Evolutionary conservation across 257 asterid genomes (phyloP).

Genomic region (Penstemon eatonii): DNA sequence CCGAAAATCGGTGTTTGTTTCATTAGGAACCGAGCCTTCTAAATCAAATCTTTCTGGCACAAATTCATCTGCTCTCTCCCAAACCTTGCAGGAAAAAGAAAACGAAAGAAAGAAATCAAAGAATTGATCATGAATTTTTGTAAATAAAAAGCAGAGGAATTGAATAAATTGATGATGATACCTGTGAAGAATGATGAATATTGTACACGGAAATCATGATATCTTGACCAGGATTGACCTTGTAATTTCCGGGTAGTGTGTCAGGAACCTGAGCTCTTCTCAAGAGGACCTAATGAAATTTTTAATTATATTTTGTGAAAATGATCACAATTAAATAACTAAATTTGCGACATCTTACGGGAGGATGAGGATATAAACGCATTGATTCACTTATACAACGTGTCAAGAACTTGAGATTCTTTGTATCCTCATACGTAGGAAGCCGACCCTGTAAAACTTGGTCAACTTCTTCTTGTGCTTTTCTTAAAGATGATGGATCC

Average conservation of each 20-base stretch:
- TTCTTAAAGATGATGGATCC: constrained; percentile 64
- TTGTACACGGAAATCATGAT: constrained; percentile 96
- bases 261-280: constrained; percentile 90
- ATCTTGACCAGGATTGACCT: constrained; percentile 92
- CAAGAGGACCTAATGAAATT: constrained; percentile 58
- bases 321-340: constrained; percentile 13
- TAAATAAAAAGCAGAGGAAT: neutral
- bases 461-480: constrained; percentile 92
- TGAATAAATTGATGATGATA: constrained; percentile 22
- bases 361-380: constrained; percentile 98
- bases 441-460: constrained; percentile 72
- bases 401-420: constrained; percentile 82
- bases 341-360: constrained; percentile 51
- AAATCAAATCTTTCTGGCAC: constrained; percentile 77
- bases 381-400: constrained; percentile 87
- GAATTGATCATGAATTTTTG: neutral
- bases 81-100: constrained; percentile 46
- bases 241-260: constrained; percentile 83
- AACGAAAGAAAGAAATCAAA: neutral
- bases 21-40: constrained; percentile 80
- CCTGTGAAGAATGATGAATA: constrained; percentile 86
- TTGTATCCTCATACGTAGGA: constrained; percentile 80
- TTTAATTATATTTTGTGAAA: constrained; percentile 12
- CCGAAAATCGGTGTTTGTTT: constrained; percentile 89
- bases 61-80: constrained; percentile 94